These are phyloP conservation scores for Lophiostoma macrostomum DNA, from an alignment of 495 filamentous ascomycete genomes.

Conservation along the genomic window DNA sequence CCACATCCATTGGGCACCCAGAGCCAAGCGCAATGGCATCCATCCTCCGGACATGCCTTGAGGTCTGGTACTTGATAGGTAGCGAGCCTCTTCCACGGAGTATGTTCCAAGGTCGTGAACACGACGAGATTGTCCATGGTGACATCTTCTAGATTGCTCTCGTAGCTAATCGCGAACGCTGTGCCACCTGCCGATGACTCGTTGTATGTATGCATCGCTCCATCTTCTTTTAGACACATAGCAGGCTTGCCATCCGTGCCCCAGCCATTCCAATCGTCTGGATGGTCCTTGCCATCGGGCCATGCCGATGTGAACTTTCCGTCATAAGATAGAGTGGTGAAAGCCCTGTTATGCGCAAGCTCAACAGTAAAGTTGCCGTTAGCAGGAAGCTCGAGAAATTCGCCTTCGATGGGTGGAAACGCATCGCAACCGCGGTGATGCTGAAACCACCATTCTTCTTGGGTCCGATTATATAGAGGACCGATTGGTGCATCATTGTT, in stretches of 20 bases:
- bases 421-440: constrained; percentile 48
- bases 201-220: constrained; percentile 48
- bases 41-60: constrained; percentile 48
- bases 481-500: constrained; percentile 47
- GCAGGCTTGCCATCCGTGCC: constrained; percentile 28
- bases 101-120: constrained; percentile 50
- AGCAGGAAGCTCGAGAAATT: constrained; percentile 52
- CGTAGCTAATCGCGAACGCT: constrained; percentile 55
- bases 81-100: constrained; percentile 51
- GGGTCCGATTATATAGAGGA: constrained; percentile 46
- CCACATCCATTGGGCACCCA: constrained; percentile 56
- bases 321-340: constrained; percentile 50
- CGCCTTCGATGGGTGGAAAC: constrained; percentile 43
- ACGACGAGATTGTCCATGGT: constrained; percentile 54
- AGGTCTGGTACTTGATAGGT: constrained; percentile 50
- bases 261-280: constrained; percentile 48
- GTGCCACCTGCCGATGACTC: constrained; percentile 48
- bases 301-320: constrained; percentile 44
- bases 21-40: constrained; percentile 57
- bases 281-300: constrained; percentile 50
- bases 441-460: constrained; percentile 53
- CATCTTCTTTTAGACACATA: constrained; percentile 35
- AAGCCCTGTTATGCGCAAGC: constrained; percentile 51
- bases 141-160: constrained; percentile 46
- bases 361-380: constrained; percentile 53